Base-by-base conservation (phyloP, 495 filamentous ascomycete species). In the Xylaria scruposa region DNA sequence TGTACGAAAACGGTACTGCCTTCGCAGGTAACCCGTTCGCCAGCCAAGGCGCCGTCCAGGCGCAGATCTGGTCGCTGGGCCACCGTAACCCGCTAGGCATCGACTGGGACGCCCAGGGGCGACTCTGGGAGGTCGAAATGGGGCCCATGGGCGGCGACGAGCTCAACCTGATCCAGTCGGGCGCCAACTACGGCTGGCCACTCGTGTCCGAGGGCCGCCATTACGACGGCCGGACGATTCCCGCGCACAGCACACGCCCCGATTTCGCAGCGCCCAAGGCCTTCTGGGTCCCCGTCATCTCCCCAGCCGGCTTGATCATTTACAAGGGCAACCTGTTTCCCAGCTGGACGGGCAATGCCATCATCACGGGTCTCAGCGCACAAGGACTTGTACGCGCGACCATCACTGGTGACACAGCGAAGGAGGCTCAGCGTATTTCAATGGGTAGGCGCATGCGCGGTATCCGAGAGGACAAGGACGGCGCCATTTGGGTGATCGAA, bases 61-160 rank as follows among this genome's bases (percentile, higher is more conserved):
- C 76, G 51, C 78, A 79, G 72, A 77, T 81, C 70, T 81, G 76
- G 76, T 74, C 79, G 54, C 74, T 81, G 17, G 79, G 79, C 67
- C 70, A 76, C 73, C 79, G 79, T 51, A 81, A 81, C 74, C 79
- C 79, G 38, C 73, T 81, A n/a, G 79, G 79, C 65, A 81, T 81
- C 46, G 79, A 79, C 78, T 79, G 74, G 70, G 79, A 81, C 72
- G 79, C 75, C 40, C 65, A 81, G 72, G 78, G 78, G 7, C 79
- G 79, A 33, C 78, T 81, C 56, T 81, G 79, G 79, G 79, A 81
- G 74, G 73, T 81, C 67, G 79, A 81, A 69, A 81, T 81, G 79
- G 79, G 79, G 8, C 79, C 79, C 58, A 78, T 78, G 79, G 79
- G 79, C 64, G 79, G 79, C 70, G 79, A 81, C 66, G 79, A 81